Base-by-base conservation (phyloP, 495 filamentous ascomycete species). In the Neohortaea acidophila region DNA sequence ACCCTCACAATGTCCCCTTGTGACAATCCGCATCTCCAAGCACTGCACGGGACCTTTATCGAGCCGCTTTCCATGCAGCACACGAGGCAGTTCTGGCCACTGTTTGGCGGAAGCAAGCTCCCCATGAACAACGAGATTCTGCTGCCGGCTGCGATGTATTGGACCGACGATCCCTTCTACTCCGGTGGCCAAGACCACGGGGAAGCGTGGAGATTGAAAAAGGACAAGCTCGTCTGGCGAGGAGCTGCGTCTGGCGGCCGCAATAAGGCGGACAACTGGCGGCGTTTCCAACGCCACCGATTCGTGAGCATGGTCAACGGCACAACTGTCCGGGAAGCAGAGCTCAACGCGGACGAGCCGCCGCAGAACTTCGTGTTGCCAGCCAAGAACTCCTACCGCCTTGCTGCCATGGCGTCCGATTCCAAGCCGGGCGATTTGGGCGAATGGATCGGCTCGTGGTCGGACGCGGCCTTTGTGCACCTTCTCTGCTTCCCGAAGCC, bases 71-170 rank as follows among this genome's bases (percentile, higher is more conserved):
- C 62, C 19, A 62, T 76, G 41, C 51, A 62, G 2, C 63, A 67
- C 0, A 69, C 69, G 15, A 56, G 66, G 43, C 60, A 65, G 22
- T 58, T 84, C 21, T 62, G 83, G 21, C 82, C 81, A 0, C 54
- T 84, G 13, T 86, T 89, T 48, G 70, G 79, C 35, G 80, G 78
- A 35, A 78, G 69, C 51, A 87, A 89, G 54, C 63, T 84, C 32
- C 67, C 70, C 26, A 70, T 77, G 36, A 86, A 84, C 59, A 84
- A 82, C 54, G 81, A 87, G 41, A 79, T 87, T 44, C 65, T 86
- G 17, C 72, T 89, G 38, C 81, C 81, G 0, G 72, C 76, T 0
- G 72, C 80, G 36, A 79, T 80, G 73, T 83, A 84, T 55, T 77
- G 75, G 62, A 68, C 69, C 35, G 63, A 80, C 12, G 75, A 84